These are phyloP conservation scores for Xylariomycetidae sp. DNA, from an alignment of 2,329 filamentous ascomycete species.

Conservation along the genomic window DNA sequence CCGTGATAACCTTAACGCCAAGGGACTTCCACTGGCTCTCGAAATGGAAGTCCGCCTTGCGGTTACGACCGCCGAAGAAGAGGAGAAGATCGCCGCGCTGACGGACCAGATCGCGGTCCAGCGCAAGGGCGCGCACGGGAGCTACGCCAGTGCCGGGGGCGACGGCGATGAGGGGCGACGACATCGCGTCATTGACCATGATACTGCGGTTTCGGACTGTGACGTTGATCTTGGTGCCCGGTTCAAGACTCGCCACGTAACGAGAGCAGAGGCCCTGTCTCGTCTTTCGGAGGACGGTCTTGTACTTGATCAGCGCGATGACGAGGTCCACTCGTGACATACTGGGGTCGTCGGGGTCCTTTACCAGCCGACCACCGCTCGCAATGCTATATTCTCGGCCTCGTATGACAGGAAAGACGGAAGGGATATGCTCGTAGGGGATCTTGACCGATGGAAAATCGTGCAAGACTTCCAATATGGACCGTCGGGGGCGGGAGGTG, in stretches of 20 bases:
- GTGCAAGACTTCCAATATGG: slow-evolving; percentile 85
- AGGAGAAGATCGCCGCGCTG: slow-evolving; percentile 41
- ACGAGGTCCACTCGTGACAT: slow-evolving; percentile 63
- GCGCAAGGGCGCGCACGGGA: slow-evolving; percentile 75
- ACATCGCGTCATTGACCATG: slow-evolving; percentile 28
- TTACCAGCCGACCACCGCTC: slow-evolving; percentile 54
- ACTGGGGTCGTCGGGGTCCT: slow-evolving; percentile 11
- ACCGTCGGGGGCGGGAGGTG: slow-evolving; percentile 81
- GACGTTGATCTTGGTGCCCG: slow-evolving; percentile 56
- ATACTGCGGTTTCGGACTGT: slow-evolving; percentile 51
- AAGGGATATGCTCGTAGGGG: slow-evolving; percentile 66
- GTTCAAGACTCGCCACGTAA: slow-evolving; percentile 66
- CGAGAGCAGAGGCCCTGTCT: slow-evolving; percentile 86
- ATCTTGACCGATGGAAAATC: slow-evolving; percentile 85
- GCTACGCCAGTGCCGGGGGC: slow-evolving; percentile 85
- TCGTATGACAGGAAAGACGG: slow-evolving; percentile 76
- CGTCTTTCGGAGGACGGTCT: slow-evolving; percentile 78
- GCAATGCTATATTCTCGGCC: slow-evolving; percentile 92
- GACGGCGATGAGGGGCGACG: slow-evolving; percentile 65
- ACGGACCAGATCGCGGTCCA: slow-evolving; percentile 53
- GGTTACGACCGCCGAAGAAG: slow-evolving; percentile 81
- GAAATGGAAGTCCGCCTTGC: slow-evolving; percentile 76
- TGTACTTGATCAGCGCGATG: slow-evolving; percentile 86
- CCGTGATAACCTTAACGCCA: slow-evolving; percentile 51
- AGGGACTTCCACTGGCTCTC: slow-evolving; percentile 64